phyloP scores from a whole-genome alignment of 2,329 filamentous ascomycete genomes.

The Aspergillus flavus region DNA sequence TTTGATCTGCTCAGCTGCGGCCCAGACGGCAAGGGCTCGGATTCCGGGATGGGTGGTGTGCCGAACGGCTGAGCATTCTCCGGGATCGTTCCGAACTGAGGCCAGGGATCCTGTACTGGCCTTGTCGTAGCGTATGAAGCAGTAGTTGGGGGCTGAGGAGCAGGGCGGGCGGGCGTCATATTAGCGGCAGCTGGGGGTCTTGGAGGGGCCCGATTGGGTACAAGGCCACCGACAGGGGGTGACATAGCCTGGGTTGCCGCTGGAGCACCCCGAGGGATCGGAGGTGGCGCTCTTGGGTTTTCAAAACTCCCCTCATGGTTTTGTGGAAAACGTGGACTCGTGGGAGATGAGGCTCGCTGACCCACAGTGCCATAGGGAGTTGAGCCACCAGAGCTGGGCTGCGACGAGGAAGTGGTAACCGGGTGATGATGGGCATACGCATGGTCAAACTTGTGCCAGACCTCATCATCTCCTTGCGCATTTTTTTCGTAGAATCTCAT shows the following conservation, averaged over 20 bases:
- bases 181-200: constrained; percentile 67
- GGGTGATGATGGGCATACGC: constrained; percentile 62
- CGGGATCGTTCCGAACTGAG: neutral
- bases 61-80: constrained; percentile 38
- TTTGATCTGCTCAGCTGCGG: constrained; percentile 71
- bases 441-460: constrained; percentile 96
- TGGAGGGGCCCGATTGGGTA: constrained; percentile 83
- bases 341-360: constrained; percentile 72
- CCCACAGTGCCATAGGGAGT: constrained; percentile 56
- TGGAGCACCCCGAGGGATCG: constrained; percentile 65
- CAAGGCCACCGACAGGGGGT: constrained; percentile 55
- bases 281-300: constrained; percentile 90
- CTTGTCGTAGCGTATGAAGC: constrained; percentile 49
- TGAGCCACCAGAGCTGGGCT: constrained; percentile 42
- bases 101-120: constrained; percentile 57
- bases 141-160: constrained; percentile 46
- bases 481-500: constrained; percentile 97
- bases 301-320: constrained; percentile 95
- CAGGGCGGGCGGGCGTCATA: constrained; percentile 44
- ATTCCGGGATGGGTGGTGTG: constrained; percentile 57
- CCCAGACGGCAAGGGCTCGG: constrained; percentile 64
- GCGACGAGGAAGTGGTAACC: constrained; percentile 41
- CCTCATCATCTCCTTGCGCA: constrained; percentile 79
- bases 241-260: constrained; percentile 53
- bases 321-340: constrained; percentile 83